Percentiles rank a stretch among this genome's conserved stretches.
Evolutionary conservation across 495 filamentous ascomycete genomes (phyloP).

Genomic region (Xylaria intraflava): DNA sequence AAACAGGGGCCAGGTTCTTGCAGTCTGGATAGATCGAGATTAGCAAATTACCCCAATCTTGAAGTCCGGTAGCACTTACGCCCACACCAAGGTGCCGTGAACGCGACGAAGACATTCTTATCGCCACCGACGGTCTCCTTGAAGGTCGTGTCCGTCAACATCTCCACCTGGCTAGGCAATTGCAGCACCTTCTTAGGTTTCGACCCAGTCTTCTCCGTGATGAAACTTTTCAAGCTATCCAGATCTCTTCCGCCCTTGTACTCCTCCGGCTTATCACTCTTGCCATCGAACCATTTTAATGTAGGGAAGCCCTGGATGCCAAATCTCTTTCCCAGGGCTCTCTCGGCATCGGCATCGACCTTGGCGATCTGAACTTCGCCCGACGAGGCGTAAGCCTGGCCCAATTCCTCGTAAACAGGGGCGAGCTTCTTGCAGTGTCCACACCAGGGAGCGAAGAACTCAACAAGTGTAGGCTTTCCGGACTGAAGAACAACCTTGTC

Average conservation of each 20-base stretch:
- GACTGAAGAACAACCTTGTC: constrained; percentile 81
- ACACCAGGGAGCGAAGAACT: constrained; percentile 99
- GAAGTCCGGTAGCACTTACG: constrained; percentile 55
- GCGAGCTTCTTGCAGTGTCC: constrained; percentile 98
- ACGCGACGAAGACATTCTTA: constrained; percentile 89
- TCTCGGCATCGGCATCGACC: constrained; percentile 90
- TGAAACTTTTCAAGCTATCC: constrained; percentile 73
- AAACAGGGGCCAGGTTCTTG: constrained; percentile 86
- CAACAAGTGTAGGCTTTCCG: constrained; percentile 92
- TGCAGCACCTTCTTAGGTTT: constrained; percentile 65
- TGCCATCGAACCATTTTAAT: constrained; percentile 96
- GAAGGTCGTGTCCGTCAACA: constrained; percentile 76
- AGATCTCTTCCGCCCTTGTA: constrained; percentile 85
- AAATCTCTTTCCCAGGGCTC: constrained; percentile 72
- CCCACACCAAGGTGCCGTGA: constrained; percentile 95
- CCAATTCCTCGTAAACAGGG: constrained; percentile 93
- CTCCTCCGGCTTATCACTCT: constrained; percentile 78
- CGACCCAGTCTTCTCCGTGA: constrained; percentile 81
- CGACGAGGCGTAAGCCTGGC: constrained; percentile 58
- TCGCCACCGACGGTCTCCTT: constrained; percentile 70
- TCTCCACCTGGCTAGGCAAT: constrained; percentile 62
- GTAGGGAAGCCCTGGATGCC: constrained; percentile 94
- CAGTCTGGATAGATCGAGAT: constrained; percentile 60
- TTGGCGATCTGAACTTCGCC: constrained; percentile 85
- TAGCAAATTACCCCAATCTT: constrained; percentile 16